Evolutionary conservation across 1,284 basidiomycete genomes (phyloP), one percentile per base, ranked within the genome.

Genomic region (Sporisorium reilianum): DNA sequence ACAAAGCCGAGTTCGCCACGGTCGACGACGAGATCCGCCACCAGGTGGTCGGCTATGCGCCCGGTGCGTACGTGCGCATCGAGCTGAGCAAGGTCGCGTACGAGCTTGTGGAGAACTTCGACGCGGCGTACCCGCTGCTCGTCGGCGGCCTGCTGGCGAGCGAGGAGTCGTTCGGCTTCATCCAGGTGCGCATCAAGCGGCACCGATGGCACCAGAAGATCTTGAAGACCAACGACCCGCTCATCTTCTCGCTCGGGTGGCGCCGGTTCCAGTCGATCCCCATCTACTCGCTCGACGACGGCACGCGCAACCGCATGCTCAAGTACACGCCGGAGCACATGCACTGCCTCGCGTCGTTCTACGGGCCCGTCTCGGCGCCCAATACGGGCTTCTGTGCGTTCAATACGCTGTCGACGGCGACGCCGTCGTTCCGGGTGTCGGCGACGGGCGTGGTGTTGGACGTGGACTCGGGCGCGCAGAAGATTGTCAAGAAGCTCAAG

Each of bases 321-420:
- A 99, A 99, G 87, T 99, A 99, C 85, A 98, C 97, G 0, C 96
- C 96, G 0, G 97, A 99, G 86, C 96, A 99, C 83, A 97, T 97
- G 94, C 97, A 99, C 85, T 99, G 96, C 82, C 93, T 92, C 80
- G 96, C 96, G 2, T 96, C 95, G 0, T 98, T 99, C 86, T 84
- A 81, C 46, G 81, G 77, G 1, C 81, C 83, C 10, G 59, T 74
- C 30, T 66, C 74, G 9, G 72, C 79, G 38, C 83, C 81, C 18
- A 97, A 97, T 85, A 97, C 94, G 0, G 95, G 96, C 8, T 69
- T 99, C 86, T 97, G 95, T 85, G 93, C 96, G 1, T 98, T 99
- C 88, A 98, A 96, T 85, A 90, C 92, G 1, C 87, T 99, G 7
- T 86, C 88, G 0, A 87, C 87, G 18, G 89, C 90, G 0, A 88